A percentile compares a stretch with the other conserved stretches of the same genome.
Evolutionary conservation across 31 red algal genomes (phyloP).

Genomic region (Asparagopsis taxiformis): DNA sequence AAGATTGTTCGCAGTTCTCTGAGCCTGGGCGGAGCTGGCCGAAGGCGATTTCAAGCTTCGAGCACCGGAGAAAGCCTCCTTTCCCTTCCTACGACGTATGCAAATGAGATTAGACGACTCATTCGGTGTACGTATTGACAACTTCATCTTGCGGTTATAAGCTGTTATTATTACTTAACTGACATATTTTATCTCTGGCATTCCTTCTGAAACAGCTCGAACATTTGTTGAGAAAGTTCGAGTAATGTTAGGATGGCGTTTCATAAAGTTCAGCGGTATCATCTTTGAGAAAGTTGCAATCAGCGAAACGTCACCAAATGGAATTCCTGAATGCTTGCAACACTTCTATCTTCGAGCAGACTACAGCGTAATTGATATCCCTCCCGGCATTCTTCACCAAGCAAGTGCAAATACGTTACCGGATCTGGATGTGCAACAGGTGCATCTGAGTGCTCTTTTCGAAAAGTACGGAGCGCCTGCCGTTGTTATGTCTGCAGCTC

Average conservation of each 20-base stretch:
- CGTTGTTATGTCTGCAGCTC: neutral
- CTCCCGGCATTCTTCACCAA: slow-evolving; percentile 15
- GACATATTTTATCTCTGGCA: neutral
- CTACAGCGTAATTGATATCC: slow-evolving; percentile 29
- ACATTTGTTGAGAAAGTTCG: neutral
- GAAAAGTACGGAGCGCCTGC: slow-evolving; percentile 47
- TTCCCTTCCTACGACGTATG: too few species aligned
- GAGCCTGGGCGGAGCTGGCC: too few species aligned
- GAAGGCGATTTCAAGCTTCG: too few species aligned
- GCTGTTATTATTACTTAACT: neutral
- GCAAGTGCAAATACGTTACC: neutral
- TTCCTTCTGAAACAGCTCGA: neutral
- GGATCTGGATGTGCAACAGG: neutral
- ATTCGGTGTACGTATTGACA: too few species aligned
- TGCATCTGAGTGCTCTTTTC: slow-evolving; percentile 27
- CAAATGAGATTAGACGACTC: too few species aligned
- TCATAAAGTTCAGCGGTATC: neutral
- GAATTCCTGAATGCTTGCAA: slow-evolving; percentile 14
- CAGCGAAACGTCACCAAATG: neutral
- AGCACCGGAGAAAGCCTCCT: too few species aligned
- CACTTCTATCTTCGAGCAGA: slow-evolving; percentile 15
- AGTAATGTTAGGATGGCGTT: neutral
- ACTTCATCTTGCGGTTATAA: neutral
- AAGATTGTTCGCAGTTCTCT: too few species aligned
- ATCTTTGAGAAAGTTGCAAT: neutral